Percentiles rank a stretch among this genome's conserved stretches.
Conservation (phyloP, 2,329 filamentous ascomycete species). For the Reticulascus tulasneorum region DNA sequence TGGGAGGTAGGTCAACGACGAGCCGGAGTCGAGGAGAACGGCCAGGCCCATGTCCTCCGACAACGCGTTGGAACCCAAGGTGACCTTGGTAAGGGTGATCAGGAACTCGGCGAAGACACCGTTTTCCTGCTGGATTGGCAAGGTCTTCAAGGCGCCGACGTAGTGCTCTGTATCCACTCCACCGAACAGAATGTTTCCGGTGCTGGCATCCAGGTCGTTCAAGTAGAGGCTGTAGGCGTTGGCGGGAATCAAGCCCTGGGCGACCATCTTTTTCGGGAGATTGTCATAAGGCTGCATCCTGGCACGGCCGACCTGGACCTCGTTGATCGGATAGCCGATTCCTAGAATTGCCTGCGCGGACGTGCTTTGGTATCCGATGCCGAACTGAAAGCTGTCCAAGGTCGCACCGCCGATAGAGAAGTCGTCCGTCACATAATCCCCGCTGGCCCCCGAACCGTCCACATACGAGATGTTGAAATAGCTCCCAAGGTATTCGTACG, state of each 20-base stretch:
- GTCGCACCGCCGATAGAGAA: constrained; percentile 54
- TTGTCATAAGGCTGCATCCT: constrained; percentile 59
- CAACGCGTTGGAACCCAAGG: constrained; percentile 37
- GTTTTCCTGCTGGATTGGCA: constrained; percentile 59
- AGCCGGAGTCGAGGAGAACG: constrained; percentile 69
- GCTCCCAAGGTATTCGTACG: constrained; percentile 68
- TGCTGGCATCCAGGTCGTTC: constrained; percentile 63
- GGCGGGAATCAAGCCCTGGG: constrained; percentile 57
- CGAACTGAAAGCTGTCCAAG: constrained; percentile 62
- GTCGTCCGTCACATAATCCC: constrained; percentile 77
- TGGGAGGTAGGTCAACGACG: constrained; percentile 64
- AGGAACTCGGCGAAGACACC: constrained; percentile 59
- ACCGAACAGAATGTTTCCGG: constrained; percentile 69
- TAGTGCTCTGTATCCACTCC: constrained; percentile 68
- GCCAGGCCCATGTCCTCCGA: constrained; percentile 49
- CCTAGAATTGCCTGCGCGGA: constrained; percentile 73
- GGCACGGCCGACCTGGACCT: constrained; percentile 64
- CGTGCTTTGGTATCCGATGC: constrained; percentile 62
- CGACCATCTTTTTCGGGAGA: constrained; percentile 61
- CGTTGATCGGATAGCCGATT: constrained; percentile 77
- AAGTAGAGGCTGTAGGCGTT: constrained; percentile 73
- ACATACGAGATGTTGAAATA: constrained; percentile 86
- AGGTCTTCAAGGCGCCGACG: constrained; percentile 56
- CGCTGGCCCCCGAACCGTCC: constrained; percentile 71
- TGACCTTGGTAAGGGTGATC: constrained; percentile 62